These are phyloP conservation scores for Gymnopus androsaceus DNA, from an alignment of 1,284 basidiomycete species.

Conservation along the genomic window DNA sequence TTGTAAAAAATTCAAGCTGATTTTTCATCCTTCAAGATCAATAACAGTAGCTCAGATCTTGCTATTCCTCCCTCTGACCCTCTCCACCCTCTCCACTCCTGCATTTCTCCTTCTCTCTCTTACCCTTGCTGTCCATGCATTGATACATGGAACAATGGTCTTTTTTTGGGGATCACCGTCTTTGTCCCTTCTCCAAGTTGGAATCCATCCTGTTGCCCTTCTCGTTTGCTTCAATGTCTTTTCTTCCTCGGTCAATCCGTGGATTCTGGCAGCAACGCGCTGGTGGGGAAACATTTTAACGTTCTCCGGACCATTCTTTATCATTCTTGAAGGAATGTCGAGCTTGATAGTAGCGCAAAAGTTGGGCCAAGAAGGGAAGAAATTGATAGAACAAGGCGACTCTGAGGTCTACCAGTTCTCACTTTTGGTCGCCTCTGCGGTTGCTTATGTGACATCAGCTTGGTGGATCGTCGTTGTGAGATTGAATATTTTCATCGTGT, in stretches of 20 bases:
- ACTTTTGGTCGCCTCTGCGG: conserved; percentile 71
- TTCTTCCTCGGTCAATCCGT: conserved; percentile 62
- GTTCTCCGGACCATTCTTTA: conserved; percentile 47
- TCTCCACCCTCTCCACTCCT: conserved; percentile 76
- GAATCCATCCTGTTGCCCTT: conserved; percentile 78
- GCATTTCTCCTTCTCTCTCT: conserved; percentile 82
- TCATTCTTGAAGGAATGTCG: conserved; percentile 81
- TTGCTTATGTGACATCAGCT: conserved; percentile 73
- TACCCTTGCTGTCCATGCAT: conserved; percentile 71
- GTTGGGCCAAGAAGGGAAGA: conserved; percentile 72
- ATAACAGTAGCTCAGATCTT: conserved; percentile 80
- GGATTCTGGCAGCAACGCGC: conserved; percentile 53
- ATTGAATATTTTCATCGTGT: conserved; percentile 22
- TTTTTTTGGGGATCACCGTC: conserved; percentile 66
- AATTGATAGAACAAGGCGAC: conserved; percentile 69
- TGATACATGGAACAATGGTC: conserved; percentile 74
- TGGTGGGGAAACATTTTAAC: conserved; percentile 73
- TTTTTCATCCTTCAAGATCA: conserved; percentile 44
- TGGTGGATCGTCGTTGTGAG: conserved; percentile 80
- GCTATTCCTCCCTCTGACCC: conserved; percentile 79
- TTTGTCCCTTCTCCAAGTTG: conserved; percentile 75
- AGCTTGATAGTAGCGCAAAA: conserved; percentile 81
- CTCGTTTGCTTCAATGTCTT: conserved; percentile 81
- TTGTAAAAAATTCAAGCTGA: conserved; percentile 7
- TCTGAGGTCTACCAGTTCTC: conserved; percentile 63